A percentile compares a stretch with the other conserved stretches of the same genome.
Evolutionary conservation across 2,329 filamentous ascomycete species (phyloP).

Genomic region (Diaporthe sp.): DNA sequence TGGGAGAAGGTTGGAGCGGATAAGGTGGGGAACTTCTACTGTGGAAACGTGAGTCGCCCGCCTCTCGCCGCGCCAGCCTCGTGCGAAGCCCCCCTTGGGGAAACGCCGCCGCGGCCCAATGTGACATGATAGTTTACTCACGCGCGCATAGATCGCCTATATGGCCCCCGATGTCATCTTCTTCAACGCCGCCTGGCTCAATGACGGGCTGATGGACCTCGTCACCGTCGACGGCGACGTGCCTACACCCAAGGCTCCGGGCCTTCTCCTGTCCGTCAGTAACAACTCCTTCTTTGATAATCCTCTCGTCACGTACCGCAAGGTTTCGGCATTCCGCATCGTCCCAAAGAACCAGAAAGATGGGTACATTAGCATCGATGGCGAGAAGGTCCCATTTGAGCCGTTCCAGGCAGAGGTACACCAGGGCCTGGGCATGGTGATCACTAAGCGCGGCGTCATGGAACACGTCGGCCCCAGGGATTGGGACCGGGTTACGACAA

Average conservation of each 20-base stretch:
- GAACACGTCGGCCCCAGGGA: conserved; percentile 71
- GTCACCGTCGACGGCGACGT: conserved; percentile 85
- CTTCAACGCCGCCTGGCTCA: conserved; percentile 85
- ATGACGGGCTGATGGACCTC: conserved; percentile 89
- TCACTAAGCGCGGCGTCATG: conserved; percentile 82
- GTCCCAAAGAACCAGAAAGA: conserved; percentile 78
- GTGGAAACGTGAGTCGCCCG: conserved; percentile 77
- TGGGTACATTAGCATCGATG: conserved; percentile 95
- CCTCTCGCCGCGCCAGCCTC: not conserved
- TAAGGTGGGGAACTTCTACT: conserved; percentile 92
- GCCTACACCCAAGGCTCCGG: conserved; percentile 73
- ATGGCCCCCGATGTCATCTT: conserved; percentile 91
- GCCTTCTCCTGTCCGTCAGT: conserved; percentile 80
- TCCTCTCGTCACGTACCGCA: conserved; percentile 82
- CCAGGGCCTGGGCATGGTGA: conserved; percentile 83
- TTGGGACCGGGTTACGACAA: conserved; percentile 58
- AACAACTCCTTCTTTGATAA: conserved; percentile 84
- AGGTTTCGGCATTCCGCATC: conserved; percentile 89
- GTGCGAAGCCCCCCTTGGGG: too few species aligned
- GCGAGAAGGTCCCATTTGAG: conserved; percentile 87
- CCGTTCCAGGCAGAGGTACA: conserved; percentile 95
- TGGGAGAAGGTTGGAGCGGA: conserved; percentile 83
- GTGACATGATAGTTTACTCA: not conserved
- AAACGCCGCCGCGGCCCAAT: not conserved
- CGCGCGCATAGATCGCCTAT: conserved; percentile 77